Evolutionary conservation across 805 yeast species (phyloP).

Genomic region (Pichia insulana): DNA sequence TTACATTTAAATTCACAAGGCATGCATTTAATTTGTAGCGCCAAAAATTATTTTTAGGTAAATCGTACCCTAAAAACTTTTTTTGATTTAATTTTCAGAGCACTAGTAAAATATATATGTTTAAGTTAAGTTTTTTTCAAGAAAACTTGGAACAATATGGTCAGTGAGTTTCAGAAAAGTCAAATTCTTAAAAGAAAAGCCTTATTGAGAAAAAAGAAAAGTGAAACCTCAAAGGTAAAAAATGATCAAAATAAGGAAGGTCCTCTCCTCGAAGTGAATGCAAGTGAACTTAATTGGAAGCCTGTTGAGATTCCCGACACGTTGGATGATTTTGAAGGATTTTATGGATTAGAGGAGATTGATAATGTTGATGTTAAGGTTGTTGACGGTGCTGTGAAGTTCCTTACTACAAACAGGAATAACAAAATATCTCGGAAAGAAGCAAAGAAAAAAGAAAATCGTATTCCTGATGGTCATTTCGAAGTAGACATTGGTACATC

Average conservation of each 20-base stretch:
- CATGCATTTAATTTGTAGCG: too few relatives aligned
- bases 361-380: constrained; percentile 85
- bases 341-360: constrained; percentile 87
- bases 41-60: not conserved
- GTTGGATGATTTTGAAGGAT: constrained; percentile 80
- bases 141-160: too few relatives aligned
- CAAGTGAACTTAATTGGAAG: constrained; percentile 63
- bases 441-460: constrained; percentile 17
- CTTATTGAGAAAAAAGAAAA: constrained; percentile 6
- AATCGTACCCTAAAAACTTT: not conserved
- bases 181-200: constrained; percentile 14
- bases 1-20: too few relatives aligned
- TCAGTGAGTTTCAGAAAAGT: constrained; percentile 11
- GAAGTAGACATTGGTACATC: constrained; percentile 19
- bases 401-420: constrained; percentile 34
- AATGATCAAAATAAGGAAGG: constrained; percentile 3
- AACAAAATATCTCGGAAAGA: constrained; percentile 16
- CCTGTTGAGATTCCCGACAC: constrained; percentile 76
- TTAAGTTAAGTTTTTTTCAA: not conserved
- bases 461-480: constrained; percentile 19
- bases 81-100: not conserved
- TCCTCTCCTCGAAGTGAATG: constrained; percentile 16
- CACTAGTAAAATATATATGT: too few relatives aligned
- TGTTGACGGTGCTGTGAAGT: constrained; percentile 58
- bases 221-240: constrained; percentile 1